Percentiles rank a stretch among this genome's conserved stretches.
Evolutionary conservation across 495 filamentous ascomycete species (phyloP).

Genomic region (Articulospora tetracladia): DNA sequence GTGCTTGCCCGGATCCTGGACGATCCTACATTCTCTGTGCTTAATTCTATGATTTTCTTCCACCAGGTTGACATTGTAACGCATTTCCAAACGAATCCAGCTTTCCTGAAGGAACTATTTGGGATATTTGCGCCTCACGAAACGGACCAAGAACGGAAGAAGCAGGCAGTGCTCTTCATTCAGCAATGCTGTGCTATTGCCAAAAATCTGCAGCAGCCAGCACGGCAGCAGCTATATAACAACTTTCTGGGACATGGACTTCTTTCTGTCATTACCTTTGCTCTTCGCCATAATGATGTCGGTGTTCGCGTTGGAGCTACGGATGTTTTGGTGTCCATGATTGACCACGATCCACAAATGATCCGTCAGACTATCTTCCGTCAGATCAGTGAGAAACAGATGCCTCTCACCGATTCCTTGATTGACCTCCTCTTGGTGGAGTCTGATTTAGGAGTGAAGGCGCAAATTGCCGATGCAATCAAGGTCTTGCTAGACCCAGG

Average conservation of each 20-base stretch:
- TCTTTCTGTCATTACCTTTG: constrained; percentile 86
- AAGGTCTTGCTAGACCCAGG: constrained; percentile 91
- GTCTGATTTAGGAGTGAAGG: constrained; percentile 89
- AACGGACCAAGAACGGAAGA: constrained; percentile 67
- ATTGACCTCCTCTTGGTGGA: constrained; percentile 91
- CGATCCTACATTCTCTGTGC: constrained; percentile 94
- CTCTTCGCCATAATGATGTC: constrained; percentile 78
- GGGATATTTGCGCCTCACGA: constrained; percentile 70
- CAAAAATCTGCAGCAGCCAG: constrained; percentile 84
- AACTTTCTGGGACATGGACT: constrained; percentile 88
- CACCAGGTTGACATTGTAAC: constrained; percentile 97
- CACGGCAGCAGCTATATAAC: constrained; percentile 74
- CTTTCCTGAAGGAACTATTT: constrained; percentile 86
- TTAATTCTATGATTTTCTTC: constrained; percentile 98
- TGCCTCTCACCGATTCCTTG: constrained; percentile 86
- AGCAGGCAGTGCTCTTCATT: constrained; percentile 93
- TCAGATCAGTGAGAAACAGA: constrained; percentile 79
- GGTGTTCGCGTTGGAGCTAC: constrained; percentile 87
- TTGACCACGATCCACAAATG: constrained; percentile 93
- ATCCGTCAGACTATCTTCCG: constrained; percentile 90
- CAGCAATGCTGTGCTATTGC: constrained; percentile 94
- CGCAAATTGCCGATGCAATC: constrained; percentile 92
- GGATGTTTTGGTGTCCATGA: constrained; percentile 88
- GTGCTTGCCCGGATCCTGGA: constrained; percentile 94
- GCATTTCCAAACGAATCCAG: constrained; percentile 75